Percentiles rank a stretch among this genome's conserved stretches.
These are phyloP conservation scores for Fusarium denticulatum DNA, from an alignment of 2,329 filamentous ascomycete genomes.

Conservation along the genomic window DNA sequence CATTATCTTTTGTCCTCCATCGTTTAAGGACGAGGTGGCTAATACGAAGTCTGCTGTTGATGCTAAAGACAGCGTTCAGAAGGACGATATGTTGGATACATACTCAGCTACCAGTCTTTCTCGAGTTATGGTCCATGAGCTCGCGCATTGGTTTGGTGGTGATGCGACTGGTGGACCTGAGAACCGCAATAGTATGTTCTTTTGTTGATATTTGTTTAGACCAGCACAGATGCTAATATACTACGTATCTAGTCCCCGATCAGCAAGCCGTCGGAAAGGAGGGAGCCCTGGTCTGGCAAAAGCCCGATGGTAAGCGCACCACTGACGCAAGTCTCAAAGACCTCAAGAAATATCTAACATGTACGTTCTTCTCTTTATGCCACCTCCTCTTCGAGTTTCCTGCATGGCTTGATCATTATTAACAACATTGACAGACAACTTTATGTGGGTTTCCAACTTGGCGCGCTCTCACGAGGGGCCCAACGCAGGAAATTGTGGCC, in stretches of 20 bases:
- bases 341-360: not conserved
- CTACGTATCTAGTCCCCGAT: not conserved
- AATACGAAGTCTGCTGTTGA: not conserved
- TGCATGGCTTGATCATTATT: no score
- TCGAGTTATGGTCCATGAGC: constrained; percentile 1
- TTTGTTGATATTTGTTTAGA: no score
- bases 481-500: not conserved
- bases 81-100: not conserved
- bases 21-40: not conserved
- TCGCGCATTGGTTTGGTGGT: not conserved
- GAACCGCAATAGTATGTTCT: not conserved
- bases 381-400: no score
- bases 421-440: no score
- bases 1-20: not conserved
- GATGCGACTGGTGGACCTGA: not conserved
- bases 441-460: not conserved
- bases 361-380: no score
- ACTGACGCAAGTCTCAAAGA: not conserved
- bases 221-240: not conserved
- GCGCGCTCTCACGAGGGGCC: not conserved
- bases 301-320: not conserved
- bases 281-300: not conserved
- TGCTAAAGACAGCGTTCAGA: not conserved
- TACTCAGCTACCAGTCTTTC: not conserved
- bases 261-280: not conserved